Evolutionary conservation across 306 rosid genomes (phyloP), one percentile per base, ranked within the genome.

Genomic region (Cajanus cajan): DNA sequence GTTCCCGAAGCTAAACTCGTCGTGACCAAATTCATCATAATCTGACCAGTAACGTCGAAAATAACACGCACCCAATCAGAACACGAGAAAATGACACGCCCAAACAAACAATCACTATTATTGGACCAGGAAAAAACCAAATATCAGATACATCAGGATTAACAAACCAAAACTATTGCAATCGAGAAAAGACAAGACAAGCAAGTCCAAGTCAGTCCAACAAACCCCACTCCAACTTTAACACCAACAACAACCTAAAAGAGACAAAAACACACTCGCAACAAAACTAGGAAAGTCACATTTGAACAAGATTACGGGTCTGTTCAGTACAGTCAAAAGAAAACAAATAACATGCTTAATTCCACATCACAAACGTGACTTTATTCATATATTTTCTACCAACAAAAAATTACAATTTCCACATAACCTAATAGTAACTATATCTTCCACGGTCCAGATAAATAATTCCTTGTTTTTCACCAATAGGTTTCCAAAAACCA

Each of bases 1-100:
- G 80, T 93, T 93, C 59, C 91, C 94, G 31, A 91, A 93, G 90
- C 94, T 93, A 55, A 91, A 93, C 90, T 93, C 98, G 39, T 91
- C 93, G 21, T 90, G 85, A 14, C 98, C 91, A 82, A 76, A 91
- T 24, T 91, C 94, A 15, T 88, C 90, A 54, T 88, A 91, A 50
- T 93, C 98, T 93, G 71, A 73, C 1, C 19, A 67, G 0, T 7
- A 28, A 41, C 6, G 16, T 44, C 11, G 54, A 16, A 73, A 41
- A 50, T 19, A 71, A 31, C 18, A 12, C 62, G 10, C 7, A 8
- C 25, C 24, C 65, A 66, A 11, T 66, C 9, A 75, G 59, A 63
- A 76, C 39, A 63, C 0, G 4, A 47, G 62, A 81, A 77, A 71
- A 79, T 18, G 69, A 63, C 62, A 41, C 8, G 19, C 58, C 47